Evolutionary conservation across 345 rosid genomes (phyloP), one percentile per base, ranked within the genome.

Genomic region (Citrus unshiu): DNA sequence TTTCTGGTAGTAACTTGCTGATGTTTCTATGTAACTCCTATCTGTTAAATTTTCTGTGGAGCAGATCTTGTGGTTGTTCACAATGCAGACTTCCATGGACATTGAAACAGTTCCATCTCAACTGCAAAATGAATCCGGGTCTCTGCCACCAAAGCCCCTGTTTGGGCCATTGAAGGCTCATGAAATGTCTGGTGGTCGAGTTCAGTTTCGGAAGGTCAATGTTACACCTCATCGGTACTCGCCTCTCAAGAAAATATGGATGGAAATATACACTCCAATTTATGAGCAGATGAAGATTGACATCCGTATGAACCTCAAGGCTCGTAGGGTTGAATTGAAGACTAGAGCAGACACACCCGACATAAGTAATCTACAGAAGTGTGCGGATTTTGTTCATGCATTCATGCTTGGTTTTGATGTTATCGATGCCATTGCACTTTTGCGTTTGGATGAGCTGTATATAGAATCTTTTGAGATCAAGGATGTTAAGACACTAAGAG

Each of bases 331-430:
- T 19, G 97, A 93, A 61, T 77, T 94, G 80, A 92, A 94, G 78
- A 92, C 98, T 4, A 77, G 92, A 78, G 35, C 62, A 7, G 96
- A 93, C 83, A 93, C 96, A 2, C 91, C 96, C 0, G 97, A 94
- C 25, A 57, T 93, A 9, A 88, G 94, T 43, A 88, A 90, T 78
- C 93, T 94, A 30, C 97, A 93, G 74, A 94, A 91, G 82, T 90
- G 91, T 80, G 93, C 98, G 1, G 98, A 94, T 85, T 94, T 93
- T 77, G 94, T 93, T 7, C 98, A 91, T n/a, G 98, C 95, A 13
- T 93, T 93, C 84, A 91, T 92, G 98, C 72, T 95, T 7, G 98
- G 98, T 32, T 95, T 92, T 58, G 98, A 95, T 59, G 90, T 90
- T 8, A 76, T 85, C 0, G 97, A 95, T 63, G 98, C 98, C 49